Conservation (phyloP, 2,329 filamentous ascomycete species). For the Fusarium phyllophilum region DNA sequence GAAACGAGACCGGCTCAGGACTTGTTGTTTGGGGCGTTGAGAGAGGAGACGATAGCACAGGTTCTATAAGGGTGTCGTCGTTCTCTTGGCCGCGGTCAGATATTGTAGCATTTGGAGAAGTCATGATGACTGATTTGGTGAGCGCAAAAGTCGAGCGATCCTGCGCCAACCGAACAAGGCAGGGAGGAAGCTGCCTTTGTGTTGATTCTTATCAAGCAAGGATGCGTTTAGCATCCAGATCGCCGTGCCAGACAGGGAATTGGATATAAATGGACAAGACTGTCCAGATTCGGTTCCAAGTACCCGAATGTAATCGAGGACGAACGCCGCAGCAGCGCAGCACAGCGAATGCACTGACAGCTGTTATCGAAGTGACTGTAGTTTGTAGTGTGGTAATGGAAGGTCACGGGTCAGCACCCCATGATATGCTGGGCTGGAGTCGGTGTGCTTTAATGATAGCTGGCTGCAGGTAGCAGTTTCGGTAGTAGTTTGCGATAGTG, state of each 20-base stretch:
- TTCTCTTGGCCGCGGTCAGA: conserved; percentile 24
- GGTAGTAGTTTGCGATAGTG: conserved; percentile 41
- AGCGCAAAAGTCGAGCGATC: conserved; percentile 22
- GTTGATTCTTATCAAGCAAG: conserved; percentile 25
- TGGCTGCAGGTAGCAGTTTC: conserved; percentile 36
- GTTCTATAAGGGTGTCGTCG: conserved; percentile 31
- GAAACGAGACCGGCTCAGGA: conserved; percentile 43
- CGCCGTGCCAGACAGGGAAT: conserved; percentile 21
- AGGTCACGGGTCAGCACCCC: conserved; percentile 41
- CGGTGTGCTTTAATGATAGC: conserved; percentile 37
- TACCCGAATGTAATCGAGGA: conserved; percentile 6
- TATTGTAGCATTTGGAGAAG: conserved; percentile 16
- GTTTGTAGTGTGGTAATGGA: conserved; percentile 27
- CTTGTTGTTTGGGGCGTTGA: conserved; percentile 42
- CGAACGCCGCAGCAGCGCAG: not conserved
- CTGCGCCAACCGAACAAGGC: conserved; percentile 23
- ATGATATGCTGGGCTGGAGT: conserved; percentile 40
- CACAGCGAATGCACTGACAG: conserved; percentile 5
- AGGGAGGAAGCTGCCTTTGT: conserved; percentile 33
- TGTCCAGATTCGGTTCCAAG: conserved; percentile 7
- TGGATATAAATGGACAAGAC: conserved; percentile 24
- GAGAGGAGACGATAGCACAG: conserved; percentile 39
- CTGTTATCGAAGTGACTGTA: conserved; percentile 26
- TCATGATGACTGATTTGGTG: conserved; percentile 33
- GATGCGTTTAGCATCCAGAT: conserved; percentile 16